Conservation (phyloP, 208 protist species). For the Blechomonas ayalai region DNA sequence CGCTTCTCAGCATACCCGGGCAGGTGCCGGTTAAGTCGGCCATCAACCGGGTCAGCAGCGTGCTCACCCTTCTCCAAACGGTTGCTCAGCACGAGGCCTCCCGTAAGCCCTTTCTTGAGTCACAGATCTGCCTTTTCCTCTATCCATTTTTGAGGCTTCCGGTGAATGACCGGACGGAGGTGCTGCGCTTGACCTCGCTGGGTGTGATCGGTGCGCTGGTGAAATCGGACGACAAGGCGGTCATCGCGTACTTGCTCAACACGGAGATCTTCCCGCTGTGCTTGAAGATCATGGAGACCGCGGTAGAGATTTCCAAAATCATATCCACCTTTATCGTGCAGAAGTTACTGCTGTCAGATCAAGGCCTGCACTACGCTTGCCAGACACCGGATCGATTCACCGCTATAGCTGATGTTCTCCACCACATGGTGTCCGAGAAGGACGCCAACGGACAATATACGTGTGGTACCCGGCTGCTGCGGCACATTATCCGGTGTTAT, state of each 20-base stretch:
- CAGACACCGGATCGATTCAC: slow-evolving; percentile 94
- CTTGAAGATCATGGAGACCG: slow-evolving; percentile 98
- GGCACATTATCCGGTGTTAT: slow-evolving; percentile 99
- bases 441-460: slow-evolving; percentile 24
- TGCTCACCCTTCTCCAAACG: slow-evolving; percentile 98
- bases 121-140: slow-evolving; percentile 98
- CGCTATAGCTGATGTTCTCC: slow-evolving; percentile 92
- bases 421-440: slow-evolving; percentile 93
- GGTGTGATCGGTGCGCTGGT: slow-evolving; percentile 99
- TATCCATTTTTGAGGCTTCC: slow-evolving; percentile 98
- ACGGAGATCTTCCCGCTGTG: slow-evolving; percentile 99
- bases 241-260: slow-evolving; percentile 96
- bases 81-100: slow-evolving; percentile 97
- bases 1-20: slow-evolving; percentile 83
- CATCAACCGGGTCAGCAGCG: slow-evolving; percentile 96
- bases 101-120: slow-evolving; percentile 95
- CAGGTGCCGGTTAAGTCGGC: slow-evolving; percentile 44
- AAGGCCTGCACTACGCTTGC: slow-evolving; percentile 97
- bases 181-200: slow-evolving; percentile 96
- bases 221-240: slow-evolving; percentile 85
- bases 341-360: slow-evolving; percentile 97
- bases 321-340: slow-evolving; percentile 99
- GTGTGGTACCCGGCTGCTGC: slow-evolving; percentile 92
- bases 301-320: slow-evolving; percentile 96
- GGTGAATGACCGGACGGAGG: slow-evolving; percentile 93